A percentile compares a stretch with the other conserved stretches of the same genome.
phyloP scores from a whole-genome alignment of 345 rosid genomes.

The Eucalyptus marginata region DNA sequence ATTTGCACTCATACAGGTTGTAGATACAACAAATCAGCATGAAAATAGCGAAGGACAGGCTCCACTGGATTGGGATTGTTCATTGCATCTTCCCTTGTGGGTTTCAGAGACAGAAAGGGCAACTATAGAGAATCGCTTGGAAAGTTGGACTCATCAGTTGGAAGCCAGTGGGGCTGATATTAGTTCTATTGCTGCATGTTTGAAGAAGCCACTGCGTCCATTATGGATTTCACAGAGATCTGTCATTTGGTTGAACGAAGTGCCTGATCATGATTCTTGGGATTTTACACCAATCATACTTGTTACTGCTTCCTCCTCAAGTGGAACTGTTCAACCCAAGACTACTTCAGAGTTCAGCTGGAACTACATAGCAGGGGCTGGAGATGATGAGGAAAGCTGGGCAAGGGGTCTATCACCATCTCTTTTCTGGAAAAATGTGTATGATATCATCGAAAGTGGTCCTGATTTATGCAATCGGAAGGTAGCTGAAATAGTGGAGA shows the following conservation, averaged over 20 bases:
- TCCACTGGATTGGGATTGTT: slow-evolving; percentile 59
- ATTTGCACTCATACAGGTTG: slow-evolving; percentile 6
- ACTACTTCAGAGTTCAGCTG: slow-evolving; percentile 73
- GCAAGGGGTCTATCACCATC: slow-evolving; percentile 75
- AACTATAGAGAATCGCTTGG: slow-evolving; percentile 49
- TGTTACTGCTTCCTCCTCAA: slow-evolving; percentile 60
- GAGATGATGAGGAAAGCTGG: slow-evolving; percentile 99
- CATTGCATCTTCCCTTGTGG: slow-evolving; percentile 93
- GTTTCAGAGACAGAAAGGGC: slow-evolving; percentile 69
- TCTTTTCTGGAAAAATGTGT: slow-evolving; percentile 67
- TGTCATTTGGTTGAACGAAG: slow-evolving; percentile 85
- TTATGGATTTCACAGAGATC: slow-evolving; percentile 87
- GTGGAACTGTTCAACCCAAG: slow-evolving; percentile 21
- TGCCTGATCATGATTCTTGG: slow-evolving; percentile 87
- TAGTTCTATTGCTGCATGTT: slow-evolving; percentile 35
- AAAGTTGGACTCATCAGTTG: slow-evolving; percentile 62
- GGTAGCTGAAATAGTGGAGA: slow-evolving; percentile 86
- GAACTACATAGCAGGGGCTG: slow-evolving; percentile 94
- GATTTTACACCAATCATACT: slow-evolving; percentile 83
- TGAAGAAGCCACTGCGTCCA: slow-evolving; percentile 73
- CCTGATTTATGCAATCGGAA: slow-evolving; percentile 73
- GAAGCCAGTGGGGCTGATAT: slow-evolving; percentile 85
- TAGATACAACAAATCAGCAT: neutral
- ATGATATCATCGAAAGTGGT: slow-evolving; percentile 56
- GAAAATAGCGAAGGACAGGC: neutral